Base-by-base conservation (phyloP, 768 basidiomycete species). In the Xerocomellus chrysenteron region DNA sequence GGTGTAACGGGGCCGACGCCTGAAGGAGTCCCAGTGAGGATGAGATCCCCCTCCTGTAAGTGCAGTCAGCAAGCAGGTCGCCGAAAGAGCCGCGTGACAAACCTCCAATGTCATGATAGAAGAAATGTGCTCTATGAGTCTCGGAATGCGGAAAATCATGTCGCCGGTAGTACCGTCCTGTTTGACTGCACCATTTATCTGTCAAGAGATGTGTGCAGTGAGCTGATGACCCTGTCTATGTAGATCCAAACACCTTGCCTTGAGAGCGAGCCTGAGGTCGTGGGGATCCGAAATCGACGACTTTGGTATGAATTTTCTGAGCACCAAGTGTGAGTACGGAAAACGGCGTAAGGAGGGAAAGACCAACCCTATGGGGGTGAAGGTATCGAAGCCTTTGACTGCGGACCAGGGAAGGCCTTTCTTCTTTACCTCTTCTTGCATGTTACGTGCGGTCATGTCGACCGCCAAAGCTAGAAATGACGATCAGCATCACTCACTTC, bases 61-160 rank as follows among this genome's bases (percentile, higher is more conserved):
- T 24, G 14, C 2, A 14, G 24, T 54, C 26, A 52, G 44, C 16
- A 40, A 28, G 49, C 13, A 32, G 26, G 8, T 14, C 10, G 7
- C 30, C 47, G 9, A 41, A 50, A 21, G 7, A 32, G 5, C 44
- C 12, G 5, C 4, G 41, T 2, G 50, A 65, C 77, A 46, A 16
- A 90, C 94, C 81, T 97, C 94, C n/a, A 99, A 80, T 0, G 88
- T 87, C 94, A 98, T 97, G 73, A 99, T 95, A 5, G 92, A 90
- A 2, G 94, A 96, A 53, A 96, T 81, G 67, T 96, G 94, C 60
- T 90, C 84, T 60, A 98, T 88, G 48, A 98, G 79, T 21, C 83
- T 79, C 1, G 94, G 93, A 37, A 98, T 94, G 32, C 80, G 81
- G 78, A 95, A 96, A 43, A 97, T 89, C 94, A 98, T 97, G 69